Conservation (phyloP, 1,284 basidiomycete species). For the Sparassis latifolia region DNA sequence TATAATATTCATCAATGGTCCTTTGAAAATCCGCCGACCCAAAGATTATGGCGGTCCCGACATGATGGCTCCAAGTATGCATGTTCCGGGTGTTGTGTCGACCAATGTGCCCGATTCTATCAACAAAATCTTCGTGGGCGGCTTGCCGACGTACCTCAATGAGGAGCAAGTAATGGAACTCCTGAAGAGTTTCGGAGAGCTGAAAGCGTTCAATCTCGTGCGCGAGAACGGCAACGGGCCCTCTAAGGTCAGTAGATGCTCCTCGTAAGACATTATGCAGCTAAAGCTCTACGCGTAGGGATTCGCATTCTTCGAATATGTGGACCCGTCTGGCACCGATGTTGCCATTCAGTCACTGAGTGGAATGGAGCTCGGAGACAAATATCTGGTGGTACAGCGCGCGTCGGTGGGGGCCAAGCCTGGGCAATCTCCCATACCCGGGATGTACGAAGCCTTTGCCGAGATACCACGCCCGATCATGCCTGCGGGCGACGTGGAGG, state of each 20-base stretch:
- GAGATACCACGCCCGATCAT: constrained; percentile 80
- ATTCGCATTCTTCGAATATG: constrained; percentile 99
- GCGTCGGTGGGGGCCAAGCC: constrained; percentile 89
- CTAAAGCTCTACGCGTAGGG: constrained; percentile 46
- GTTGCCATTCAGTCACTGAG: constrained; percentile 95
- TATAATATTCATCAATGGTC: constrained; percentile 87
- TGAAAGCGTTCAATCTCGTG: constrained; percentile 97
- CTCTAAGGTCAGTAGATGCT: constrained; percentile 66
- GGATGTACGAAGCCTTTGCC: constrained; percentile 64
- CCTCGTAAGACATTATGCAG: background rate
- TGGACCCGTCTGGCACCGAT: constrained; percentile 85
- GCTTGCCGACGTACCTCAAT: constrained; percentile 89
- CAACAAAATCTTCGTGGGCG: constrained; percentile 98
- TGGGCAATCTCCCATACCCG: constrained; percentile 52
- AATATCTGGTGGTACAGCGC: constrained; percentile 93
- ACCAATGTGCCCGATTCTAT: constrained; percentile 95
- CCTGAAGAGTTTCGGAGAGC: constrained; percentile 94
- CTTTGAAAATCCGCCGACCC: constrained; percentile 92
- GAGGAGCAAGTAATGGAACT: constrained; percentile 98
- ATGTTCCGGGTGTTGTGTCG: constrained; percentile 92
- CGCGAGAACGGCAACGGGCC: constrained; percentile 85
- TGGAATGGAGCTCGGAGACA: constrained; percentile 96
- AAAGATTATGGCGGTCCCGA: constrained; percentile 89
- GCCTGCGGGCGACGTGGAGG: constrained; percentile 63
- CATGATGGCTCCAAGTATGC: constrained; percentile 56